phyloP scores from a whole-genome alignment of 2,329 filamentous ascomycete genomes.

The Phyllosticta capitalensis region DNA sequence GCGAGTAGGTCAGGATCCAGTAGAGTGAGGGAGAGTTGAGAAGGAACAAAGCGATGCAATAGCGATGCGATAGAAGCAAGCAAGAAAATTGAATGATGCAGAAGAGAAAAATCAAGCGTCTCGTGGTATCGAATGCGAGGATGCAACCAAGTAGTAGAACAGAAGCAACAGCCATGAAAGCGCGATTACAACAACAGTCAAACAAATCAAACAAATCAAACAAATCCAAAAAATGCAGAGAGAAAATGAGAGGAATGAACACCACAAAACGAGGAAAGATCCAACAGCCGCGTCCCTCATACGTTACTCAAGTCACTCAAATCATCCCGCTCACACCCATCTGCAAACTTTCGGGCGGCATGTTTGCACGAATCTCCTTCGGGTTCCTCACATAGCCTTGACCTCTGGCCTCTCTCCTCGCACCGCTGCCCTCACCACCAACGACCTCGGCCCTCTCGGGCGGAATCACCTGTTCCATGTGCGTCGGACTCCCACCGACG shows the following conservation, averaged over 20 bases:
- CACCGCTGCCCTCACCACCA: background rate
- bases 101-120: background rate
- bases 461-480: slow-evolving; percentile 33
- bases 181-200: background rate
- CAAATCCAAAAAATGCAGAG: background rate
- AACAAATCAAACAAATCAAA: background rate
- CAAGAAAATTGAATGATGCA: too few relatives aligned
- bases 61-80: too few relatives aligned
- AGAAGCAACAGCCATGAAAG: background rate
- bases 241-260: background rate
- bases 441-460: slow-evolving; percentile 18
- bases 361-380: slow-evolving; percentile 40
- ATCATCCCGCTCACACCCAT: slow-evolving; percentile 32
- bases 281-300: too few relatives aligned
- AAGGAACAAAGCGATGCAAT: too few relatives aligned
- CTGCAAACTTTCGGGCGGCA: slow-evolving; percentile 38
- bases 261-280: too few relatives aligned
- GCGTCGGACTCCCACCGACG: slow-evolving; percentile 13
- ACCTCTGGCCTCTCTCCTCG: background rate
- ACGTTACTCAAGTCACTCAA: background rate
- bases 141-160: too few relatives aligned
- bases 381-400: slow-evolving; percentile 29
- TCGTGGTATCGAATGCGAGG: background rate
- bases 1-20: too few relatives aligned
- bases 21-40: too few relatives aligned